These are phyloP conservation scores for Angomonas deanei DNA, from an alignment of 208 protist genomes.

Conservation along the genomic window DNA sequence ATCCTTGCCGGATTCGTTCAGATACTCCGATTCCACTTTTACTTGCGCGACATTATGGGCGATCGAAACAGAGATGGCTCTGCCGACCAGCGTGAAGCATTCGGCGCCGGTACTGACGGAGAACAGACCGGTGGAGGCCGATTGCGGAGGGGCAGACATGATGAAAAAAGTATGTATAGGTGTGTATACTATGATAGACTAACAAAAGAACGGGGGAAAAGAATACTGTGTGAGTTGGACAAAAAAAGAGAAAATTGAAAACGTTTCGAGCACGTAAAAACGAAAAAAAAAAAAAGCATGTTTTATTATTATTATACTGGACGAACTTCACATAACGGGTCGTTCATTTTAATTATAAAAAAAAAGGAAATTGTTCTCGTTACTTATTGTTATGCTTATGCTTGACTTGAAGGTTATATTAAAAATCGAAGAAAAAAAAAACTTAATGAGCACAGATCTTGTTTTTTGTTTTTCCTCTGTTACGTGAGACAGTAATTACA, in stretches of 20 bases:
- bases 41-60: constrained; percentile 53
- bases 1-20: constrained; percentile 52
- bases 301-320: too few species aligned
- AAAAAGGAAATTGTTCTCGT: too few species aligned
- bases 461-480: background rate
- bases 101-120: constrained; percentile 32
- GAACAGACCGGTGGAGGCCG: constrained; percentile 55
- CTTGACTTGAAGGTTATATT: too few species aligned
- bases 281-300: constrained; percentile 5
- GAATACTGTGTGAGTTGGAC: too few species aligned
- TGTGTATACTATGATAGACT: background rate
- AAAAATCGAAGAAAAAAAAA: background rate
- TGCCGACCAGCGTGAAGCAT: constrained; percentile 58
- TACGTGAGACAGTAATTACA: background rate
- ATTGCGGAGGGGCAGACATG: too few species aligned
- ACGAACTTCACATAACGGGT: too few species aligned
- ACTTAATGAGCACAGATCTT: background rate
- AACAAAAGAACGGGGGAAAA: constrained; percentile 8
- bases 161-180: too few species aligned
- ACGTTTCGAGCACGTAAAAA: background rate
- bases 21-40: constrained; percentile 48
- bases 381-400: too few species aligned
- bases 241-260: constrained; percentile 2
- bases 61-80: constrained; percentile 35
- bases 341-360: too few species aligned